These are phyloP conservation scores for Xylaria telfairii DNA, from an alignment of 495 filamentous ascomycete genomes.

Conservation along the genomic window DNA sequence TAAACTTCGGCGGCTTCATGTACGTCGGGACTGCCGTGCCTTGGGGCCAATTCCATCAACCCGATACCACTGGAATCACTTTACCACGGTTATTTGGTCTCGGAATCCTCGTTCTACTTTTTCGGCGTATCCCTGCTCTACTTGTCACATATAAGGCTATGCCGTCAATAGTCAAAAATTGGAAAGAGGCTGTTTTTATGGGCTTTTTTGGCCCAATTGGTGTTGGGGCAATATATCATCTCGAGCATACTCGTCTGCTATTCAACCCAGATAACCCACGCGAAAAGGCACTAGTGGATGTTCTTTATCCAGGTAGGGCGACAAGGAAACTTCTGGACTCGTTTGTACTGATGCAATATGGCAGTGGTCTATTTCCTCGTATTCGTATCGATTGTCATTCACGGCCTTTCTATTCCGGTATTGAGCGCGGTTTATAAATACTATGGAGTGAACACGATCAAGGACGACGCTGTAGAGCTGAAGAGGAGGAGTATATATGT, in stretches of 20 bases:
- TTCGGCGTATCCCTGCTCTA: conserved; percentile 55
- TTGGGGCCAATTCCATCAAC: conserved; percentile 61
- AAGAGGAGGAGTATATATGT: conserved; percentile 56
- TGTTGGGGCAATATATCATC: conserved; percentile 84
- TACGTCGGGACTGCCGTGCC: conserved; percentile 85
- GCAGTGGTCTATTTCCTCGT: conserved; percentile 64
- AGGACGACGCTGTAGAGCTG: conserved; percentile 59
- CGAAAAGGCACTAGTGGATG: conserved; percentile 57
- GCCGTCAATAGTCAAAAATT: conserved; percentile 67
- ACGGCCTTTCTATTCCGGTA: conserved; percentile 62
- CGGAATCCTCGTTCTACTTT: conserved; percentile 75
- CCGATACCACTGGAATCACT: conserved; percentile 47
- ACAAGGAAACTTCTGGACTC: conserved; percentile 25
- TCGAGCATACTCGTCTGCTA: conserved; percentile 64
- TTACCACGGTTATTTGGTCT: conserved; percentile 74
- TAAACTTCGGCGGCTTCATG: conserved; percentile 82
- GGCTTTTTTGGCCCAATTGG: conserved; percentile 94
- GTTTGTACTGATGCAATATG: conserved; percentile 17
- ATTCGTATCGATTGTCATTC: conserved; percentile 62
- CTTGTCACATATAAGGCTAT: conserved; percentile 65
- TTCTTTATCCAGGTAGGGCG: conserved; percentile 39
- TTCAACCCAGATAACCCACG: conserved; percentile 60
- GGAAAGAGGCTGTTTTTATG: conserved; percentile 73
- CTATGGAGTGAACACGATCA: conserved; percentile 52
- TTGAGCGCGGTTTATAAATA: conserved; percentile 55